These are phyloP conservation scores for Agapanthus africanus DNA, from an alignment of 106 monocot species.

Conservation along the genomic window DNA sequence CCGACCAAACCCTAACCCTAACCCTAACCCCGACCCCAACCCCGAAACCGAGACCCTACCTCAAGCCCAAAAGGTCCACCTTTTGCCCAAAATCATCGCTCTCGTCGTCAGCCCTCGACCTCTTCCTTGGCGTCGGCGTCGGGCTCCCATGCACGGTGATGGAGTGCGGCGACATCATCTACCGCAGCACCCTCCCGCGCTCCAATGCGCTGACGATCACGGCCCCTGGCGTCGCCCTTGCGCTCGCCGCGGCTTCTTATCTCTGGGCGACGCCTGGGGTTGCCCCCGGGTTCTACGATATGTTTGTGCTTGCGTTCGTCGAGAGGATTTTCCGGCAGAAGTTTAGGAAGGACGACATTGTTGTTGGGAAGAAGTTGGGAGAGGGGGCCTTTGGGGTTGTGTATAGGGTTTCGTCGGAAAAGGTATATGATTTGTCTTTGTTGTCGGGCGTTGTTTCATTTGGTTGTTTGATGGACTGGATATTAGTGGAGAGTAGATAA, in stretches of 20 bases:
- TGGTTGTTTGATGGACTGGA: too few species aligned
- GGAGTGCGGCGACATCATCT: constrained; percentile 96
- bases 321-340: constrained; percentile 63
- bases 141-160: constrained; percentile 96
- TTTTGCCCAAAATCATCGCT: neutral
- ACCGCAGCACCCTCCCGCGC: constrained; percentile 86
- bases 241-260: constrained; percentile 65
- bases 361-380: constrained; percentile 76
- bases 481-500: too few species aligned
- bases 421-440: neutral
- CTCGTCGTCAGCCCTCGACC: neutral
- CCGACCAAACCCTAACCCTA: neutral
- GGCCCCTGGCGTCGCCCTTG: constrained; percentile 70
- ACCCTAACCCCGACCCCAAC: too few species aligned
- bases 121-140: constrained; percentile 77
- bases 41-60: too few species aligned
- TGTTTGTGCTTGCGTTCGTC: constrained; percentile 86
- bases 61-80: neutral
- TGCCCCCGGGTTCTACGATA: constrained; percentile 91
- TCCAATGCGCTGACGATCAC: constrained; percentile 64
- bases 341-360: constrained; percentile 85
- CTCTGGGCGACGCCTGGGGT: constrained; percentile 98
- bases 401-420: constrained; percentile 53
- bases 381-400: constrained; percentile 94
- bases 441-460: neutral